Conservation (phyloP, 2,329 filamentous ascomycete genomes). For the Ophiocordyceps camponoti-rufipedis region DNA sequence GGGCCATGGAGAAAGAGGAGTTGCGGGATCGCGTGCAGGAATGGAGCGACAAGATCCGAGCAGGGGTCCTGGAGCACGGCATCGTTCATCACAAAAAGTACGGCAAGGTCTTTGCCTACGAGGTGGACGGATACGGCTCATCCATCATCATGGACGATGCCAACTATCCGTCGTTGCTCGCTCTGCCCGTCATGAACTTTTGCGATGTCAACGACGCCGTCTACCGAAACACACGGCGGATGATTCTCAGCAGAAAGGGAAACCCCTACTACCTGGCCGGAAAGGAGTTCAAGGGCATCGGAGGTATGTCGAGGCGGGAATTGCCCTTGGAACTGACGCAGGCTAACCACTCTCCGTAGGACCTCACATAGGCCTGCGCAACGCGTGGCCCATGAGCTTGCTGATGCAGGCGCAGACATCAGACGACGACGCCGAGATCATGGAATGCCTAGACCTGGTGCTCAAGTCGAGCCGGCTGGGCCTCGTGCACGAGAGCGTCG, state of each 20-base stretch:
- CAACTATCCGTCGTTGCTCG: conserved; percentile 66
- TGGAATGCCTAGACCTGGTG: conserved; percentile 52
- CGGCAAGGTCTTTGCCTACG: conserved; percentile 68
- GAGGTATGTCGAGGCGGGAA: conserved; percentile 36
- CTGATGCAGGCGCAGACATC: conserved; percentile 83
- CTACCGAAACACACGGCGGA: conserved; percentile 74
- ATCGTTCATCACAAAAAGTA: conserved; percentile 59
- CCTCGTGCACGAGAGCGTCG: conserved; percentile 78
- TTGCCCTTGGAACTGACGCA: background rate
- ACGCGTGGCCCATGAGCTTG: conserved; percentile 95
- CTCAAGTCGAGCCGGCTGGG: conserved; percentile 59
- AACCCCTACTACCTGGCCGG: conserved; percentile 86
- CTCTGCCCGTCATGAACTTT: conserved; percentile 65
- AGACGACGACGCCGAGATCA: conserved; percentile 68
- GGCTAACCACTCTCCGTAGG: conserved; percentile 15
- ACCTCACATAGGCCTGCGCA: conserved; percentile 60
- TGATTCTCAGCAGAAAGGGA: conserved; percentile 52
- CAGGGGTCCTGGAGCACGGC: conserved; percentile 72
- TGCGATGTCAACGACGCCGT: conserved; percentile 42
- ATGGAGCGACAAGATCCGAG: conserved; percentile 44
- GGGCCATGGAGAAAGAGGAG: conserved; percentile 33
- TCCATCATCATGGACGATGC: conserved; percentile 78
- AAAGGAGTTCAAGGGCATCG: conserved; percentile 66
- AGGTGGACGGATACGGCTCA: conserved; percentile 75
- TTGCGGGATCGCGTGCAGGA: conserved; percentile 36